Conservation (phyloP, 352 stramenopile species). For the Globisporangium parvum region DNA sequence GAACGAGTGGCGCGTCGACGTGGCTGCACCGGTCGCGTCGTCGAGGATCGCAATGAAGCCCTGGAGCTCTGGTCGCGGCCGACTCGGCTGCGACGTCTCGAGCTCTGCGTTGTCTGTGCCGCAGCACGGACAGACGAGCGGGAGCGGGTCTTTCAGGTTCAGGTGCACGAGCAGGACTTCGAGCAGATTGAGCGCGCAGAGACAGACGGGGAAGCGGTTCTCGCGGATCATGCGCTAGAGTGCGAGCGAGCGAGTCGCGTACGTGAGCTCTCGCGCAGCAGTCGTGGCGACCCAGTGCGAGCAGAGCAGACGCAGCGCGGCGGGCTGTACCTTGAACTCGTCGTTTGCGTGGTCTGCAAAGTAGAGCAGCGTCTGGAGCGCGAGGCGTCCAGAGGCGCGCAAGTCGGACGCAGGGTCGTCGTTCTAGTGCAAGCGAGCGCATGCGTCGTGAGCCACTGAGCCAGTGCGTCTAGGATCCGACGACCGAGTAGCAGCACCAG, state of each 20-base stretch:
- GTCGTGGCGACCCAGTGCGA: too few relatives aligned
- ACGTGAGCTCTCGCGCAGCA: too few relatives aligned
- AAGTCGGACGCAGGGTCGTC: conserved; percentile 57
- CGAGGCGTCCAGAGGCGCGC: conserved; percentile 48
- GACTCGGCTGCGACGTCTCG: conserved; percentile 44
- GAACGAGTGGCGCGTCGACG: conserved; percentile 32
- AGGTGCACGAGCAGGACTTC: conserved; percentile 66
- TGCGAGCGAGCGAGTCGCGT: not conserved
- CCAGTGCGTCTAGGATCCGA: not conserved
- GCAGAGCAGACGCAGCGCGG: too few relatives aligned
- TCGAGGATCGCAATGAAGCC: conserved; percentile 42
- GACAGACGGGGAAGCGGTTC: conserved; percentile 63
- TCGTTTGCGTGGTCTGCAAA: conserved; percentile 64
- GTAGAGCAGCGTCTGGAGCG: conserved; percentile 60
- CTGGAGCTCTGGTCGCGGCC: conserved; percentile 41
- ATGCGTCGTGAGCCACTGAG: not conserved
- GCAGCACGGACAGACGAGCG: conserved; percentile 61
- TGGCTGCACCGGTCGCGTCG: conserved; percentile 33
- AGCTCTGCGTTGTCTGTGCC: conserved; percentile 61
- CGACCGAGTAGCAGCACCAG: not conserved
- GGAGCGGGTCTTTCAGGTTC: conserved; percentile 57
- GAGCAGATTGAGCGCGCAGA: conserved; percentile 57
- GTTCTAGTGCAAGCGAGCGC: conserved; percentile 23
- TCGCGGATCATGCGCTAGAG: conserved; percentile 56
- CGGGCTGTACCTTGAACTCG: conserved; percentile 44